Evolutionary conservation across 345 rosid species (phyloP), one percentile per base, ranked within the genome.

Genomic region (Eucalyptus paniculata): DNA sequence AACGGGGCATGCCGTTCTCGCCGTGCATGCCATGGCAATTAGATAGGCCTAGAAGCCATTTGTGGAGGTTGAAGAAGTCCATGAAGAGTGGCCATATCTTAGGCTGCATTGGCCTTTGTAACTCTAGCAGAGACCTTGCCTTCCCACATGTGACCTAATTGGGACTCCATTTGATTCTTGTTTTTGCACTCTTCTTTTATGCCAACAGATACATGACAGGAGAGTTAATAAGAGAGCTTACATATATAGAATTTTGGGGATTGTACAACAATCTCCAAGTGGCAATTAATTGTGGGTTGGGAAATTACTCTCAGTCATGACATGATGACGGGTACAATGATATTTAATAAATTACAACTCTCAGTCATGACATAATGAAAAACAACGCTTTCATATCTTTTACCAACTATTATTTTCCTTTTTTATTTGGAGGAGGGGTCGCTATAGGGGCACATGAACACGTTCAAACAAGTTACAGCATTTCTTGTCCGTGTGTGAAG

Each of bases 61-160:
- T 93, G 91, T 93, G 89, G 47, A 94, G 81, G 91, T 93, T 92
- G 81, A 94, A 97, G 91, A 95, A 97, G 47, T 96, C 97, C 6
- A 86, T 86, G 87, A 91, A 92, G 86, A 95, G 90, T 28, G 88
- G 91, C 95, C 96, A 94, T 53, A 94, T 87, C 87, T 94, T 94
- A 91, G 88, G 92, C 94, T 47, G 93, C 90, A 0, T 88, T 89
- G 90, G 94, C 93, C 86, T 88, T 92, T 32, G 87, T 82, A 9
- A 94, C 90, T 24, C 69, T 91, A n/a, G 91, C 60, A 7, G 93
- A 89, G 62, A 93, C 94, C 90, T 90, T 92, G 88, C 93, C 94
- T 72, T 92, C 92, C 97, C 97, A 96, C 87, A 86, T 92, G 44
- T 34, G 44, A 18, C 81, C 13, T 69, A 18, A 69, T 34, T 18